Conservation (phyloP, 2,329 filamentous ascomycete genomes). For the Talaromyces sp. region DNA sequence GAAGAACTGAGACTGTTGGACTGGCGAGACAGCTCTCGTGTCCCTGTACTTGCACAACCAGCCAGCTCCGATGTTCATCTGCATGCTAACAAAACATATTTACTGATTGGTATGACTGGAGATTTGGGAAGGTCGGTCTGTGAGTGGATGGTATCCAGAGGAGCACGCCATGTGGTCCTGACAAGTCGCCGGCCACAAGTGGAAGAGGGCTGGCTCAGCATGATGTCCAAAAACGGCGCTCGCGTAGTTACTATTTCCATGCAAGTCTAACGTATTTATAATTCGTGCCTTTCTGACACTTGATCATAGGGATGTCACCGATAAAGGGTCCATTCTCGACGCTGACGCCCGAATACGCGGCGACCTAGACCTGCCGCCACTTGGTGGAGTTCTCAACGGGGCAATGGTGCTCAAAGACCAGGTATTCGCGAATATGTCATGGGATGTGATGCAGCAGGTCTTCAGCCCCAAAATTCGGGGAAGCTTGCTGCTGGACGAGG, state of each 20-base stretch:
- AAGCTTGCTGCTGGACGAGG: slow-evolving; percentile 16
- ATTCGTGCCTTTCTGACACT: neutral
- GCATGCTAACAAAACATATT: neutral
- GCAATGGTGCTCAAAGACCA: slow-evolving; percentile 34
- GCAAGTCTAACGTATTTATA: too few relatives aligned
- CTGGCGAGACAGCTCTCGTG: too few relatives aligned
- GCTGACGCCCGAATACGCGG: neutral
- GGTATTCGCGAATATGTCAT: slow-evolving; percentile 26
- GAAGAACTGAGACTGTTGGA: too few relatives aligned
- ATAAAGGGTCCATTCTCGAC: neutral
- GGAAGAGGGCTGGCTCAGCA: neutral
- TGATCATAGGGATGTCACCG: neutral
- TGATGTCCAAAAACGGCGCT: neutral
- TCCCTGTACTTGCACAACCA: neutral
- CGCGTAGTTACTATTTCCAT: too few relatives aligned
- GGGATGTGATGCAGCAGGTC: slow-evolving; percentile 22
- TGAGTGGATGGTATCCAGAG: neutral
- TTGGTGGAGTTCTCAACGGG: slow-evolving; percentile 33
- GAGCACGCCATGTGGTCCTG: neutral
- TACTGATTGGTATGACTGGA: neutral
- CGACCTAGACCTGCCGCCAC: slow-evolving; percentile 16
- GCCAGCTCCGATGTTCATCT: neutral
- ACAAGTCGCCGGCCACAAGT: neutral
- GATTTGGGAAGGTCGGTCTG: neutral
- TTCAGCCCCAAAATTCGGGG: slow-evolving; percentile 38